A percentile compares a stretch with the other conserved stretches of the same genome.
phyloP scores from a whole-genome alignment of 208 protist species.

The Porcisia hertigi region DNA sequence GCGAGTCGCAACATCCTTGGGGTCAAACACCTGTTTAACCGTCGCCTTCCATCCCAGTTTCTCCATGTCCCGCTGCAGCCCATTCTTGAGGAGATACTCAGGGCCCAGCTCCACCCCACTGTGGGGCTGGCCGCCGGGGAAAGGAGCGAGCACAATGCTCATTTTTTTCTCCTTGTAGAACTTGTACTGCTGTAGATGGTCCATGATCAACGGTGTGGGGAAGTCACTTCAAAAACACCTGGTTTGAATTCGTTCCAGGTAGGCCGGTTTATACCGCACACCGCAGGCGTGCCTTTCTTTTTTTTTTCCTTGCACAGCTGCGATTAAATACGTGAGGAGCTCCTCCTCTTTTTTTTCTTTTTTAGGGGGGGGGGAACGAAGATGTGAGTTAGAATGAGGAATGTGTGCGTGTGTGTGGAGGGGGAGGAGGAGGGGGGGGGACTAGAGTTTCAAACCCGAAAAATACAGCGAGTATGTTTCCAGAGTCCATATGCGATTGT shows the following conservation, averaged over 20 bases:
- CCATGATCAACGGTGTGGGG: constrained; percentile 3
- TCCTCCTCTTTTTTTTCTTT: too few relatives aligned
- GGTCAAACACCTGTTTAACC: constrained; percentile 34
- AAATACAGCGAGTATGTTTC: neutral
- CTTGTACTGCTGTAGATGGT: constrained; percentile 39
- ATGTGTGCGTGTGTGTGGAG: neutral
- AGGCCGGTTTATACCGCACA: neutral
- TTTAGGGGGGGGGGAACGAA: neutral
- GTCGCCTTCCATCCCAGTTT: constrained; percentile 43
- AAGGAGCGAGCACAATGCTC: constrained; percentile 49
- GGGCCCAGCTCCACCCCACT: constrained; percentile 51
- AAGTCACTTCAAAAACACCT: neutral
- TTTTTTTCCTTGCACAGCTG: neutral
- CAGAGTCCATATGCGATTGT: too few relatives aligned
- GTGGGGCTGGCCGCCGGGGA: constrained; percentile 47
- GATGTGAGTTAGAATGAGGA: neutral
- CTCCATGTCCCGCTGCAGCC: constrained; percentile 43
- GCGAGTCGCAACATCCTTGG: constrained; percentile 32
- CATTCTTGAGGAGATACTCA: constrained; percentile 40
- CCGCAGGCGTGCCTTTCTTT: neutral
- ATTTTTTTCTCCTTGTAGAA: constrained; percentile 47
- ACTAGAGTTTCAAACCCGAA: neutral
- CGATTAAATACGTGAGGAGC: neutral
- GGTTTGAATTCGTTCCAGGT: neutral
- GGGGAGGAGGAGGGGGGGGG: too few relatives aligned